Evolutionary conservation across 2,329 filamentous ascomycete genomes (phyloP), one percentile per base, ranked within the genome.

Genomic region (Alternaria postmessia): DNA sequence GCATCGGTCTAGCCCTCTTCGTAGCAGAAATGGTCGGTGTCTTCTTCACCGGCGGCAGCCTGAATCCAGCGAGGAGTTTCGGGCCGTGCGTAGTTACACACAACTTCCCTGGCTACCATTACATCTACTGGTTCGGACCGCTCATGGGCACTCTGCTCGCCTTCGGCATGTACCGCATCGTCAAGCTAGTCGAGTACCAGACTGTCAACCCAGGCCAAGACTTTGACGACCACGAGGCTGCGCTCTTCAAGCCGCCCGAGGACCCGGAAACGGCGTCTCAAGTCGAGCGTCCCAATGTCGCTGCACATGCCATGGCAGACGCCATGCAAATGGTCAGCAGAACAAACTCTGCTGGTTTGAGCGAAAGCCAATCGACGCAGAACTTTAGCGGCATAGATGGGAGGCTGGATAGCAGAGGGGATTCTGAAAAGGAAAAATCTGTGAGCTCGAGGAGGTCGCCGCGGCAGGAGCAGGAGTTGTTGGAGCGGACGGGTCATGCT

Each of bases 1-100:
- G 88, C 12, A 91, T 93, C 66, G 91, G 91, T 1, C 77, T 92
- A 2, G 82, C 89, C 0, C 83, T 93, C 54, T 92, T 93, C 75
- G 84, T 92, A 43, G 80, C 81, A 0, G 82, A 87, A 58, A 63
- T 87, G 51, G 78, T 81, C 4, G 84, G 78, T 16, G 79, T 82
- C 0, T 80, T 76, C 62, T 82, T 75, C 65, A 82, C 81, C 0
- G 81, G 81, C 8, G 80, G 80, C 5, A 77, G 73, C 12, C 54
- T 82, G 49, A 82, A 82, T 47, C 80, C 80, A 0, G 75, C 80
- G 0, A 64, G 80, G 0, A 75, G 68, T 16, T 81, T 82, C 30
- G 80, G 80, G 1, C 80, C 80, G 0, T 78, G 73, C 42, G 78
- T 81, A 0, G 75, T 79, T 0, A 79, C 76, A 0, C 58, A 63